phyloP scores from a whole-genome alignment of 441 rosid species.

The Arabidopsis hybrid region DNA sequence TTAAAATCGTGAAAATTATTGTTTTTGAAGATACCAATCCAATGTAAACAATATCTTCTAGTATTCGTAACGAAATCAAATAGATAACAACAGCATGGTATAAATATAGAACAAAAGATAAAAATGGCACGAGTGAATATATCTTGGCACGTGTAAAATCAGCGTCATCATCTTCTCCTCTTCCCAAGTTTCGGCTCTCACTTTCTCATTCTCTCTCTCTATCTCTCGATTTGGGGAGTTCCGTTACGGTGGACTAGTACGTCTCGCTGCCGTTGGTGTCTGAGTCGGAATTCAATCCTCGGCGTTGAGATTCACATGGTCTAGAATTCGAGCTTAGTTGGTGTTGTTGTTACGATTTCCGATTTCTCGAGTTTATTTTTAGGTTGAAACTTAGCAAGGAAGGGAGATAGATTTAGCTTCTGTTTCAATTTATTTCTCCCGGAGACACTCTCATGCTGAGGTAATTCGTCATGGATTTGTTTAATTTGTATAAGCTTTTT shows the following conservation, averaged over 20 bases:
- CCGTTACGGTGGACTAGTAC: slow-evolving; percentile 38
- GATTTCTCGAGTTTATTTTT: neutral
- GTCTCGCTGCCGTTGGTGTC: slow-evolving; percentile 23
- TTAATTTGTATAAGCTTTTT: neutral
- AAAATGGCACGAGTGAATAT: slow-evolving; percentile 22
- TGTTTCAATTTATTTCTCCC: neutral
- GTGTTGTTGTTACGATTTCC: slow-evolving; percentile 13
- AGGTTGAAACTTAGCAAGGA: slow-evolving; percentile 18
- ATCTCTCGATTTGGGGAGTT: slow-evolving; percentile 38
- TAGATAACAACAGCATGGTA: neutral
- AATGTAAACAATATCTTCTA: neutral
- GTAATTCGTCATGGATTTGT: slow-evolving; percentile 8
- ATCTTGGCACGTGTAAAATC: slow-evolving; percentile 36
- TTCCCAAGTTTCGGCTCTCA: slow-evolving; percentile 42
- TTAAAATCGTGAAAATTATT: neutral
- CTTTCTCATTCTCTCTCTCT: slow-evolving; percentile 10
- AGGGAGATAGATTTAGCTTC: slow-evolving; percentile 23
- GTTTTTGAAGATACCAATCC: neutral
- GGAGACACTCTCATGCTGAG: slow-evolving; percentile 39
- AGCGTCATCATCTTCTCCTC: slow-evolving; percentile 46
- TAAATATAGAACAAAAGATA: neutral
- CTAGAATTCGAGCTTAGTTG: neutral
- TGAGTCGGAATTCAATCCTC: slow-evolving; percentile 13
- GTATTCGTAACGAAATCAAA: slow-evolving; percentile 20
- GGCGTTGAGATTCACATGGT: slow-evolving; percentile 15